phyloP scores from a whole-genome alignment of 352 stramenopile genomes.

The Aphanomyces astaci region DNA sequence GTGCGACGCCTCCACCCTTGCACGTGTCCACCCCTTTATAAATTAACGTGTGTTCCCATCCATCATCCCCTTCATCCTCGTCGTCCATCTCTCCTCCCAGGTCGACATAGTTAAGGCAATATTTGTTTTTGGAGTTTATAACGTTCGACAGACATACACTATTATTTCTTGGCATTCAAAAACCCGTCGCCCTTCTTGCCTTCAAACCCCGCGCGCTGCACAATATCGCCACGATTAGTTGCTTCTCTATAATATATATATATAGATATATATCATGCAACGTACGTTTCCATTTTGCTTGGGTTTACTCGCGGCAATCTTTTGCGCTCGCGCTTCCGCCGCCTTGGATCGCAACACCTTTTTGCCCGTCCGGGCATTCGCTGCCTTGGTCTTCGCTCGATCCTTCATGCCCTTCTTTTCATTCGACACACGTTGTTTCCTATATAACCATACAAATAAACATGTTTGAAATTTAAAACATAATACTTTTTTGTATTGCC shows the following conservation, averaged over 20 bases:
- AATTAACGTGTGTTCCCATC: slow-evolving; percentile 13
- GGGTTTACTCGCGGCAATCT: slow-evolving; percentile 24
- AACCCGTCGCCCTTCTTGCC: slow-evolving; percentile 73
- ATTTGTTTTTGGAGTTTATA: too few species aligned
- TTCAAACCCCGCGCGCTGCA: slow-evolving; percentile 63
- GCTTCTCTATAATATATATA: too few species aligned
- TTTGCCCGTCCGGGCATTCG: slow-evolving; percentile 16
- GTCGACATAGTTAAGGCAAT: not conserved
- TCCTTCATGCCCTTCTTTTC: slow-evolving; percentile 34
- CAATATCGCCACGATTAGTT: too few species aligned
- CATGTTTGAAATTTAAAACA: too few species aligned
- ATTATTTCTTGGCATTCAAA: slow-evolving; percentile 54
- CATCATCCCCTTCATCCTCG: not conserved
- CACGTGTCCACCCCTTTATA: not conserved
- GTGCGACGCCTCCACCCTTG: not conserved
- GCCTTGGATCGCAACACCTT: slow-evolving; percentile 12
- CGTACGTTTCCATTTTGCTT: not conserved
- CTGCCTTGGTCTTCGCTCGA: slow-evolving; percentile 29
- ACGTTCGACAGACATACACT: slow-evolving; percentile 40
- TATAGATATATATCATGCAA: too few species aligned
- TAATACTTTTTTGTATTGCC: not conserved
- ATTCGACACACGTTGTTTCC: slow-evolving; percentile 47
- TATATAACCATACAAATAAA: slow-evolving; percentile 17
- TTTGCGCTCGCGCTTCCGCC: slow-evolving; percentile 9
- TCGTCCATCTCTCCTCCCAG: not conserved